These are phyloP conservation scores for Penicillium soppii DNA, from an alignment of 495 filamentous ascomycete genomes.

Conservation along the genomic window DNA sequence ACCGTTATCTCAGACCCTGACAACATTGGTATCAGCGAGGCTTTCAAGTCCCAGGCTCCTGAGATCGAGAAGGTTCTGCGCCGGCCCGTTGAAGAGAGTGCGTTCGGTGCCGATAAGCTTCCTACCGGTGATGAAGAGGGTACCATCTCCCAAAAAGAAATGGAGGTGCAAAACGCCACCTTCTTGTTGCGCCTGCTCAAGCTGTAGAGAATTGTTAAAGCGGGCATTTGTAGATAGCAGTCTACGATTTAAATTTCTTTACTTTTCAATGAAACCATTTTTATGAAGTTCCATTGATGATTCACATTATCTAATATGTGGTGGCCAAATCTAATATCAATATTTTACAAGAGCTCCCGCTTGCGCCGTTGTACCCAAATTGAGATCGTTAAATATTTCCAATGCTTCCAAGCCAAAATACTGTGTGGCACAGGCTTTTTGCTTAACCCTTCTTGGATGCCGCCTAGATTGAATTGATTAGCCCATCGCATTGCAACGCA, in stretches of 20 bases:
- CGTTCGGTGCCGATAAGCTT: conserved; percentile 61
- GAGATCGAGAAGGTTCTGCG: conserved; percentile 78
- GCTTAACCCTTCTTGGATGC: conserved; percentile 40
- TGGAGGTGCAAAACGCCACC: conserved; percentile 83
- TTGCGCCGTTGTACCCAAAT: conserved; percentile 3
- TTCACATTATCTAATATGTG: not conserved
- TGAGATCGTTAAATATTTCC: not conserved
- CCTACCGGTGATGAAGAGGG: conserved; percentile 54
- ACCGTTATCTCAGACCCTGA: conserved; percentile 72
- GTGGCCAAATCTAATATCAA: not conserved
- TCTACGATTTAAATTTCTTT: conserved; percentile 6
- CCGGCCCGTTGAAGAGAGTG: conserved; percentile 74
- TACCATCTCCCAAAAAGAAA: conserved; percentile 80
- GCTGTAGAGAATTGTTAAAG: conserved; percentile 48
- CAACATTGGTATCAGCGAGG: conserved; percentile 68
- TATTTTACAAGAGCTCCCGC: not conserved
- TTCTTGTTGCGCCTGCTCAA: conserved; percentile 82
- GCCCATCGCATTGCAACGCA: not conserved
- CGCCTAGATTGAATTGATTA: conserved; percentile 24
- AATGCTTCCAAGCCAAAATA: not conserved
- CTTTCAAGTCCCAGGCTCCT: conserved; percentile 66
- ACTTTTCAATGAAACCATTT: conserved; percentile 10
- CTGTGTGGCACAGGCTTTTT: too few relatives aligned
- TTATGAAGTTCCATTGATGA: not conserved
- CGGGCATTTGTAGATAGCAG: conserved; percentile 8